Evolutionary conservation across 75 land plant species (phyloP).

Genomic region (Cupressus sempervirens): DNA sequence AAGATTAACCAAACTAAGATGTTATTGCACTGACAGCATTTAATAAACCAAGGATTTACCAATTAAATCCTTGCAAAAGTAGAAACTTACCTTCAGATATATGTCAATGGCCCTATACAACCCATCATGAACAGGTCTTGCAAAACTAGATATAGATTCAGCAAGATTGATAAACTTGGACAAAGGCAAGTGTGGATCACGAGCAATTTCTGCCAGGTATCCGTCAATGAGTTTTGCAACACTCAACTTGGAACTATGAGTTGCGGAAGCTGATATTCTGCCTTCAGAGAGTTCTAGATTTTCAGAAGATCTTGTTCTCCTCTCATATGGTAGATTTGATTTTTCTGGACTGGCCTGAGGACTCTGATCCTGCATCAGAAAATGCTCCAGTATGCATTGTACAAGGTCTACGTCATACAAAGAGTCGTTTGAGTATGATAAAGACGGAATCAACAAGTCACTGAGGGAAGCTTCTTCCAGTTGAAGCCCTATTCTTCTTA

Average conservation of each 20-base stretch:
- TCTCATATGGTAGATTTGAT: constrained; percentile 17
- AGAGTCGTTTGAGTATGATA: constrained; percentile 23
- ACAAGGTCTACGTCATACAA: constrained; percentile 62
- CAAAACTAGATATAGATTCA: constrained; percentile 40
- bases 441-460: constrained; percentile 59
- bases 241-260: constrained; percentile 19
- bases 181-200: constrained; percentile 40
- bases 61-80: background rate
- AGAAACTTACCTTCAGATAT: constrained; percentile 57
- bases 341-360: constrained; percentile 22
- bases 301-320: constrained; percentile 24
- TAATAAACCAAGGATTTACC: too few relatives aligned
- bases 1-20: background rate
- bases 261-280: constrained; percentile 7
- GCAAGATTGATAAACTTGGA: constrained; percentile 54
- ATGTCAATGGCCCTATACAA: constrained; percentile 78
- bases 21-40: background rate
- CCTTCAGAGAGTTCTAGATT: constrained; percentile 23
- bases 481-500: constrained; percentile 53
- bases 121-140: constrained; percentile 59
- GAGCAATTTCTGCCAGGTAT: constrained; percentile 63
- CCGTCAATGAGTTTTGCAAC: constrained; percentile 63
- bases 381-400: constrained; percentile 52
- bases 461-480: constrained; percentile 60
- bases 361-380: constrained; percentile 45